Base-by-base conservation (phyloP, 352 stramenopile genomes). In the Pythium oligandrum region DNA sequence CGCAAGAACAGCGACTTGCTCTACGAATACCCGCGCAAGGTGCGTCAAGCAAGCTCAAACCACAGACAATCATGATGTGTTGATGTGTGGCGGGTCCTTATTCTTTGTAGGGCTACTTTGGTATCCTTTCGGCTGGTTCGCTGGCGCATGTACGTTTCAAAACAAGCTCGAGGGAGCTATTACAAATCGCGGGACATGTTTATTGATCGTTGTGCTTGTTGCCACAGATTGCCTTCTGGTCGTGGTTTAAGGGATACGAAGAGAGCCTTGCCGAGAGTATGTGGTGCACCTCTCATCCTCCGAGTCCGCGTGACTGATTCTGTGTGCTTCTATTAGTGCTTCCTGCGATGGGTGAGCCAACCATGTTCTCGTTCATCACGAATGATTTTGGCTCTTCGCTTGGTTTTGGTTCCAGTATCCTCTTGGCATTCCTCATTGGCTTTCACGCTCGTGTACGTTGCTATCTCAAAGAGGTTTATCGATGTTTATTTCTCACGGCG, bases 221-320 rank as follows among this genome's bases (percentile, higher is more conserved):
- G 53, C 7, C 57, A 39, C 59, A 94, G 78, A 90, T 94, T 56
- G 81, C 83, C 30, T 94, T 94, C 50, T 94, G 83, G 83, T 92
- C 81, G 32, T 94, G 83, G 83, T 68, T 92, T 49, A 94, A 94
- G 56, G 83, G 83, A n/a, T 90, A 91, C 54, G 79, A 92, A 62
- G 75, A 88, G 57, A 90, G 81, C 67, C 69, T 92, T 1, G 64
- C 86, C 7, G 81, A 92, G 66, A 88, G 81, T 92, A 59, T 45
- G 75, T 76, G 7, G 7, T 26, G 17, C 17, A 26, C 17, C 17
- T 26, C 17, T 26, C 17, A 26, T 26, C 17, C 17, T 26, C 17
- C 17, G 17, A 26, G 17, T 26, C 17, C 17, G 38, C 38, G 38
- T 57, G 3, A 11, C 34, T 53, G 4, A 7, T 34, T 26, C 35